These are phyloP conservation scores for Colletotrichum lindemuthianum DNA, from an alignment of 2,329 filamentous ascomycete species.

Conservation along the genomic window DNA sequence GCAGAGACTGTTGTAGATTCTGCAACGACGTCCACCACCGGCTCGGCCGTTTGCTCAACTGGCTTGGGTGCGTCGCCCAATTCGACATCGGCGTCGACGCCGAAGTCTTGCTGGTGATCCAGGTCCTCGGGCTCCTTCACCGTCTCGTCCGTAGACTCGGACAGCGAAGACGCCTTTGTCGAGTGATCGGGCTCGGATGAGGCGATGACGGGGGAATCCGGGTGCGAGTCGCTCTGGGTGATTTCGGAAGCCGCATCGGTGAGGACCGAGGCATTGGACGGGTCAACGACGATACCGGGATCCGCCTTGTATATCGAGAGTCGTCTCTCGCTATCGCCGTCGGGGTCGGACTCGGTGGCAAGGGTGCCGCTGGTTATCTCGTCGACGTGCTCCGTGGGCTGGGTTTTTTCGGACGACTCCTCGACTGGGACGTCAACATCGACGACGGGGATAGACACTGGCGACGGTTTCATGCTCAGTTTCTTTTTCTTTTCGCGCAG, in stretches of 20 bases:
- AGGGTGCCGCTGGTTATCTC: constrained; percentile 38
- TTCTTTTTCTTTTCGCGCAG: constrained; percentile 82
- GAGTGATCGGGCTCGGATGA: constrained; percentile 67
- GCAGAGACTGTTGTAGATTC: neutral
- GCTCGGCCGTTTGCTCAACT: constrained; percentile 6
- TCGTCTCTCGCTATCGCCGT: constrained; percentile 44
- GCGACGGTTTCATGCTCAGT: constrained; percentile 46
- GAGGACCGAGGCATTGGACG: constrained; percentile 50
- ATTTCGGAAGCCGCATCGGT: constrained; percentile 59
- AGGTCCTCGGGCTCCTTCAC: constrained; percentile 53
- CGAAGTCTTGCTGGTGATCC: constrained; percentile 1
- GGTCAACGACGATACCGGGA: constrained; percentile 64
- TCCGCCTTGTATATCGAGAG: constrained; percentile 59
- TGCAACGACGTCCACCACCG: neutral
- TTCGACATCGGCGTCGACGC: constrained; percentile 3
- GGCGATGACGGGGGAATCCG: constrained; percentile 63
- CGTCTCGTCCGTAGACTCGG: constrained; percentile 71
- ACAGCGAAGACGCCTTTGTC: constrained; percentile 72
- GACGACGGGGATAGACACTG: constrained; percentile 37
- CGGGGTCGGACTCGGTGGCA: constrained; percentile 39
- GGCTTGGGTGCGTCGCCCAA: constrained; percentile 37
- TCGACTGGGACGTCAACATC: constrained; percentile 43
- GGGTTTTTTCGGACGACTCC: constrained; percentile 34
- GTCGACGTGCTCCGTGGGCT: constrained; percentile 36
- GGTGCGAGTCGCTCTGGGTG: constrained; percentile 65